Percentiles rank a stretch among this genome's conserved stretches.
phyloP scores from a whole-genome alignment of 176 grass and related monocot species.

The Avena eriantha region DNA sequence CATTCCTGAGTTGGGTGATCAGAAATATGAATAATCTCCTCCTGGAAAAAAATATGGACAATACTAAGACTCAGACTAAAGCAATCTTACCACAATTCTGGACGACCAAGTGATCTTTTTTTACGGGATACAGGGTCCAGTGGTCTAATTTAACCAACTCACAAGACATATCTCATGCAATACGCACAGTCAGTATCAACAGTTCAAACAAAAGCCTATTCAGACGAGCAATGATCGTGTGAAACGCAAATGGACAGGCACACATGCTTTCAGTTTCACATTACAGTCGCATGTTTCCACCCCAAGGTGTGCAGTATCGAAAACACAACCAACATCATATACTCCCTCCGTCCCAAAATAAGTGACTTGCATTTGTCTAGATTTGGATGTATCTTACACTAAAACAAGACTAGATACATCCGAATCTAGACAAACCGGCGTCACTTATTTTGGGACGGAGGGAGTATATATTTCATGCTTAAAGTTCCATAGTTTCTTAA shows the following conservation, averaged over 20 bases:
- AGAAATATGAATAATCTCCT: not conserved
- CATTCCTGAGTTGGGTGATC: not conserved
- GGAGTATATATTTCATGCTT: conserved; percentile 32
- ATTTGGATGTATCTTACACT: too few species aligned
- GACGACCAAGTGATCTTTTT: too few species aligned
- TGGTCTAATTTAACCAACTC: not conserved
- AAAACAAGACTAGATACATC: too few species aligned
- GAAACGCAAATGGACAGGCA: not conserved
- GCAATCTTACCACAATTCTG: not conserved
- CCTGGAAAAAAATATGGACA: not conserved
- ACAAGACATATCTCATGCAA: not conserved
- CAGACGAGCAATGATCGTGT: not conserved
- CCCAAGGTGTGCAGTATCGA: not conserved
- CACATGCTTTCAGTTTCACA: not conserved
- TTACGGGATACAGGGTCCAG: too few species aligned
- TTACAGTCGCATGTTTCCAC: not conserved
- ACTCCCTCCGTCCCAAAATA: too few species aligned
- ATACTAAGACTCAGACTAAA: not conserved
- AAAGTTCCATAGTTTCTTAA: conserved; percentile 33
- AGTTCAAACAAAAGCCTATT: not conserved
- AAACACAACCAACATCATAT: conserved; percentile 29
- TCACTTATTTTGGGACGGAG: too few species aligned
- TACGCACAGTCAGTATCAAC: not conserved
- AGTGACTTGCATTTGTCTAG: too few species aligned
- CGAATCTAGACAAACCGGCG: too few species aligned